Base-by-base conservation (phyloP, 2,329 filamentous ascomycete species). In the Lachnellula subtilissima region DNA sequence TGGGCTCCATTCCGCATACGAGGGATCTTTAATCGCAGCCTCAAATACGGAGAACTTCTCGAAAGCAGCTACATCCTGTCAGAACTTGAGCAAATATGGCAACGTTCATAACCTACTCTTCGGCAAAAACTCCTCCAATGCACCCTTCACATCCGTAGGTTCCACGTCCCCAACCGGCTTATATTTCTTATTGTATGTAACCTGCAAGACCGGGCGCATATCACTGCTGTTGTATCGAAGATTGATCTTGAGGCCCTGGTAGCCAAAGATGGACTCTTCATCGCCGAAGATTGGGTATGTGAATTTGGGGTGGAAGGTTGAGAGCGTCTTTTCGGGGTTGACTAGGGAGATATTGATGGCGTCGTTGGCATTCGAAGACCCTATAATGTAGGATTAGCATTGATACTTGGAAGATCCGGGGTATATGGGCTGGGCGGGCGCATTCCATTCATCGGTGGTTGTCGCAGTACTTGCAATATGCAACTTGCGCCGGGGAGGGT, bases 211-310 rank as follows among this genome's bases (percentile, higher is more conserved):
- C 0, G 92, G 91, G 63, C 86, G 85, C 75, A 97, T 84, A 70
- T 97, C 88, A 70, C 77, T 80, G 15, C 81, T 80, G 68, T 84
- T 76, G 64, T 78, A 86, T 60, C 84, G 84, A 54, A 97, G 75
- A 60, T 84, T 82, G 68, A 97, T 86, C 61, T 84, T 84, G 54
- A 96, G 80, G 53, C 85, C 84, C 70, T 91, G 86, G 77, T 97
- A 96, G 39, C 93, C 93, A 65, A 96, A 92, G 61, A 97, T 93
- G 32, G 81, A 82, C 72, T 99, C 91, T 8, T 94, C 87, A n/a
- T 97, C 88, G 67, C 91, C 91, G 65, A 97, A 97, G 61, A 99
- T 88, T 1, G 90, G 78, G 72, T 97, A 96, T 17, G 93, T 97
- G 71, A 92, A 95, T 68, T 83, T 82, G 0, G 94, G 95, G 58